Conservation (phyloP, 2,329 filamentous ascomycete genomes). For the Huntiella omanensis region DNA sequence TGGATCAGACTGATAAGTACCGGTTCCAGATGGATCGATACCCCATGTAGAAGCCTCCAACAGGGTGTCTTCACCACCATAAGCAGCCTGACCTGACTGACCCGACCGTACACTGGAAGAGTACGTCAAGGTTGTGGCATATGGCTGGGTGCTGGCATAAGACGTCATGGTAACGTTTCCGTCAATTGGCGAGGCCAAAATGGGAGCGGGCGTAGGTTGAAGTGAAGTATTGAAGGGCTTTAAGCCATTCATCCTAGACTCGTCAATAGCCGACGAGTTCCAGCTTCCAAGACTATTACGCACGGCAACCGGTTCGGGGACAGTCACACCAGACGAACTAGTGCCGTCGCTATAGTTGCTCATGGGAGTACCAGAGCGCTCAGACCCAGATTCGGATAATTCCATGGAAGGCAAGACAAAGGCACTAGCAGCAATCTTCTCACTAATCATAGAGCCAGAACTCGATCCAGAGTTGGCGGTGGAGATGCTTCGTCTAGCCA, state of each 20-base stretch:
- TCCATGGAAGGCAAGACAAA: background rate
- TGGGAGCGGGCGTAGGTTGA: constrained; percentile 3
- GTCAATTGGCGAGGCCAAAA: background rate
- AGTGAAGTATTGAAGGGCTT: background rate
- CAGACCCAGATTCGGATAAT: background rate
- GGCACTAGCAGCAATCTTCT: background rate
- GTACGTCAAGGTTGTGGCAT: constrained; percentile 6
- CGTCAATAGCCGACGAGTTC: background rate
- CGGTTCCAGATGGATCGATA: background rate
- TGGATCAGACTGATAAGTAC: background rate
- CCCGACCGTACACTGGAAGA: constrained; percentile 4
- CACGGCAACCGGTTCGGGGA: too few species aligned
- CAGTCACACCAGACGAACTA: too few species aligned
- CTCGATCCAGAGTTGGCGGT: background rate
- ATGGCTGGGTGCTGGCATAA: background rate
- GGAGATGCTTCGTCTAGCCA: background rate
- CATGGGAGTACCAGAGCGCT: too few species aligned
- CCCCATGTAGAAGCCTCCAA: background rate
- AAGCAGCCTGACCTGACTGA: constrained; percentile 5
- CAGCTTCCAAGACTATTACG: background rate
- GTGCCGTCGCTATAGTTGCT: too few species aligned
- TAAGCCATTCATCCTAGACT: background rate
- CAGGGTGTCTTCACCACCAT: constrained; percentile 10
- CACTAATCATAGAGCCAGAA: background rate
- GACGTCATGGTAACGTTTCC: background rate